phyloP scores from a whole-genome alignment of 208 protist genomes.

The Crithidia sp. region DNA sequence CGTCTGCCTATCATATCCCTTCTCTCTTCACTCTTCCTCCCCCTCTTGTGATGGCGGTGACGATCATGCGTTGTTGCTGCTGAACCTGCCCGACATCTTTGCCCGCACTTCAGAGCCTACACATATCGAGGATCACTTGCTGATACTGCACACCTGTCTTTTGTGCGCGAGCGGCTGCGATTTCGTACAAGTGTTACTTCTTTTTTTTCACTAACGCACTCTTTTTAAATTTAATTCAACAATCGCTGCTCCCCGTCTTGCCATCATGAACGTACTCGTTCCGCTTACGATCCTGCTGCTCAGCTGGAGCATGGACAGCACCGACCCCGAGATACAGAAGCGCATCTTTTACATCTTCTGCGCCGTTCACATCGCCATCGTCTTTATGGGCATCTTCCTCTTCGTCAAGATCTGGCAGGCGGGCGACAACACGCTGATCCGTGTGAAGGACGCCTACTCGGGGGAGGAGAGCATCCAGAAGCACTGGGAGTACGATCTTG shows the following conservation, averaged over 20 bases:
- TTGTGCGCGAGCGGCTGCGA: too few relatives aligned
- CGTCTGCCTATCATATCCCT: not conserved
- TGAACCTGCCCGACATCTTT: too few relatives aligned
- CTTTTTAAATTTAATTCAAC: too few relatives aligned
- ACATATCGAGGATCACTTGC: too few relatives aligned
- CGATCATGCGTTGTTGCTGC: too few relatives aligned
- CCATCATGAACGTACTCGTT: conserved; percentile 73
- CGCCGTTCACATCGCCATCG: conserved; percentile 53
- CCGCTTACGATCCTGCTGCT: conserved; percentile 69
- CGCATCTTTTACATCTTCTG: conserved; percentile 62
- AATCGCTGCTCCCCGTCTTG: too few relatives aligned
- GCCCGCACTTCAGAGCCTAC: too few relatives aligned
- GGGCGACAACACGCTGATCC: conserved; percentile 46
- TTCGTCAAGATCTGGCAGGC: conserved; percentile 55
- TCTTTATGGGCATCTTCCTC: conserved; percentile 49
- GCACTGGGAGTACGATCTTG: conserved; percentile 70
- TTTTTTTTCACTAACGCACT: too few relatives aligned
- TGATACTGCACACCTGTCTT: too few relatives aligned
- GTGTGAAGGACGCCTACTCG: conserved; percentile 62
- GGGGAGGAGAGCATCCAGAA: conserved; percentile 50
- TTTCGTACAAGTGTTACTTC: too few relatives aligned
- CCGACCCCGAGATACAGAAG: conserved; percentile 65
- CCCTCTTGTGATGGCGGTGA: too few relatives aligned
- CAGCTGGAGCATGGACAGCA: conserved; percentile 85
- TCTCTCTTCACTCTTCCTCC: conserved; percentile 1